These are phyloP conservation scores for Calocybe gambosa DNA, from an alignment of 1,284 basidiomycete species.

Conservation along the genomic window DNA sequence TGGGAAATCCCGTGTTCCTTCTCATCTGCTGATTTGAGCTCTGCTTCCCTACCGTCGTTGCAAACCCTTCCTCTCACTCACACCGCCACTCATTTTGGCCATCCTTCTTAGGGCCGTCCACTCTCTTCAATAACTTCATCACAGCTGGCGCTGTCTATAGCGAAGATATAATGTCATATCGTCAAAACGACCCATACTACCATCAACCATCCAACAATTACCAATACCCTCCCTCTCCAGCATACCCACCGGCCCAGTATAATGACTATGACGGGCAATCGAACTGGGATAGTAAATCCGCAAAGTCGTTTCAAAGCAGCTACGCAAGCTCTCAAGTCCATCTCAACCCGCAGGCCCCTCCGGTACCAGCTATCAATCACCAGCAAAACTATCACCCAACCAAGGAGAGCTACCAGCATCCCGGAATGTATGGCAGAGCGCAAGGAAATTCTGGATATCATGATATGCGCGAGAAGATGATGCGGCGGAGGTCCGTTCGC, in stretches of 20 bases:
- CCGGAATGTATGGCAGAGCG: conserved; percentile 38
- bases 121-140: conserved; percentile 16
- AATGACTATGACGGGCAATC: conserved; percentile 40
- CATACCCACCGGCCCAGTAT: conserved; percentile 29
- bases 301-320: conserved; percentile 60
- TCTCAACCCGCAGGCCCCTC: conserved; percentile 54
- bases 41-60: neutral
- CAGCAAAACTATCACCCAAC: conserved; percentile 54
- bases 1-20: neutral
- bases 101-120: conserved; percentile 14
- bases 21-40: conserved; percentile 1
- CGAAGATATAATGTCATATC: conserved; percentile 46
- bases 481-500: conserved; percentile 72
- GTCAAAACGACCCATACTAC: conserved; percentile 49
- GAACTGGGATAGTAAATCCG: conserved; percentile 58
- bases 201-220: conserved; percentile 20
- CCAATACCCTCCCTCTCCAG: conserved; percentile 23
- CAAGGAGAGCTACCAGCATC: conserved; percentile 31
- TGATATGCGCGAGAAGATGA: conserved; percentile 64
- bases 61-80: neutral
- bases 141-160: conserved; percentile 3
- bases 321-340: conserved; percentile 65
- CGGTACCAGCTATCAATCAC: conserved; percentile 48
- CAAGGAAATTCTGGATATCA: conserved; percentile 58
- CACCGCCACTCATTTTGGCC: conserved; percentile 4